Conservation (phyloP, 768 basidiomycete genomes). For the Paxillus ammoniavirescens region DNA sequence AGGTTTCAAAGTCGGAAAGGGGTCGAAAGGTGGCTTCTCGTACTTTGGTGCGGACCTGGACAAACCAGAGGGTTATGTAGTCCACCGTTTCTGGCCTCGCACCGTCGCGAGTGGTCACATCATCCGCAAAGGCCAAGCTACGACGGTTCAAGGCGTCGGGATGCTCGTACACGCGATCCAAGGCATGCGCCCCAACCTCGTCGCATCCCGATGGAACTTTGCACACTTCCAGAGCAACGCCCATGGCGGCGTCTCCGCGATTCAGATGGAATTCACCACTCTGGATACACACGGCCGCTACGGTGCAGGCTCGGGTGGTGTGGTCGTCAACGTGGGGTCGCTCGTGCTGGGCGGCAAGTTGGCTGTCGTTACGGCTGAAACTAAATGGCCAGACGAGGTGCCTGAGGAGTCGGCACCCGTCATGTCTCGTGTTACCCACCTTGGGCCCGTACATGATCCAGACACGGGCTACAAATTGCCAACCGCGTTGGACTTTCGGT, state of each 20-base stretch:
- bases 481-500: slow-evolving; percentile 64
- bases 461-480: slow-evolving; percentile 86
- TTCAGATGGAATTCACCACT: slow-evolving; percentile 97
- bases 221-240: slow-evolving; percentile 80
- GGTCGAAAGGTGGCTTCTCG: slow-evolving; percentile 84
- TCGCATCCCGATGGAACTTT: slow-evolving; percentile 96
- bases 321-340: slow-evolving; percentile 82
- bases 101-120: slow-evolving; percentile 62
- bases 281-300: slow-evolving; percentile 73
- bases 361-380: slow-evolving; percentile 75
- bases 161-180: slow-evolving; percentile 97
- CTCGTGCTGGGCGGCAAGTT: slow-evolving; percentile 81
- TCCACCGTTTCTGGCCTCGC: slow-evolving; percentile 91
- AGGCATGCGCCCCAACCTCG: slow-evolving; percentile 94
- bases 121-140: slow-evolving; percentile 62
- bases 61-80: slow-evolving; percentile 79
- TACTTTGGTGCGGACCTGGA: slow-evolving; percentile 74
- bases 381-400: slow-evolving; percentile 67
- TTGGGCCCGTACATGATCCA: slow-evolving; percentile 58
- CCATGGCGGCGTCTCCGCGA: slow-evolving; percentile 74
- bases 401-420: slow-evolving; percentile 46
- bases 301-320: slow-evolving; percentile 78
- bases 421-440: slow-evolving; percentile 65
- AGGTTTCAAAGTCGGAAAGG: slow-evolving; percentile 91
- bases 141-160: slow-evolving; percentile 58